These are phyloP conservation scores for Dovyalis caffra DNA, from an alignment of 345 rosid species.

Conservation along the genomic window DNA sequence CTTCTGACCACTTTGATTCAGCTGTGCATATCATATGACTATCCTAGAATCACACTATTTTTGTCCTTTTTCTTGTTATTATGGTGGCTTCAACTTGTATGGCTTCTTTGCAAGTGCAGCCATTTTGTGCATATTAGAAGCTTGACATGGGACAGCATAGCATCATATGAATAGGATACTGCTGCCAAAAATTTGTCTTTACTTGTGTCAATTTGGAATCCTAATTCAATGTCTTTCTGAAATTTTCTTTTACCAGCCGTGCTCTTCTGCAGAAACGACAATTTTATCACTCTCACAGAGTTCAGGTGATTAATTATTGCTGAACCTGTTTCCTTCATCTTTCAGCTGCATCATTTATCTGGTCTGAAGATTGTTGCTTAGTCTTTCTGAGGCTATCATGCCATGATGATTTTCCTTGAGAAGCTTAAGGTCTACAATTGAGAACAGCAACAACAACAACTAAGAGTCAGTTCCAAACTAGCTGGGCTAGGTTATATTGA, in stretches of 20 bases:
- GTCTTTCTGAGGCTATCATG: not conserved
- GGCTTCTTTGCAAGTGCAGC: not conserved
- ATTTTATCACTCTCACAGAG: conserved; percentile 35
- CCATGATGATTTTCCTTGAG: not conserved
- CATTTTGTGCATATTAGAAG: not conserved
- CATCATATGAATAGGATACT: not conserved
- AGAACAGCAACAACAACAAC: too few relatives aligned
- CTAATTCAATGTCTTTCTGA: not conserved
- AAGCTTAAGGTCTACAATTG: not conserved
- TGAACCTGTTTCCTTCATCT: not conserved
- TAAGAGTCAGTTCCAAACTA: too few relatives aligned
- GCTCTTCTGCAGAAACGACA: conserved; percentile 26
- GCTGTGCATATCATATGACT: not conserved
- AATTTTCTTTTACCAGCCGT: conserved; percentile 18
- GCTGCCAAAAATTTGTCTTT: not conserved
- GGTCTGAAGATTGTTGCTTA: not conserved
- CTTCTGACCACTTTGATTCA: not conserved
- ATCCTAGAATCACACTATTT: too few relatives aligned
- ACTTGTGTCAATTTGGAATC: not conserved
- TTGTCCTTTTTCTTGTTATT: not conserved
- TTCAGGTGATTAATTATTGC: conserved; percentile 21
- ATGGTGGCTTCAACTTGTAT: not conserved
- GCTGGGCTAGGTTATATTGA: not conserved
- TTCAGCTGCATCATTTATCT: not conserved
- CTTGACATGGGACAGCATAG: not conserved